A percentile compares a stretch with the other conserved stretches of the same genome.
Evolutionary conservation across 148 eudicot genomes (phyloP).

Genomic region (Rhododendron williamsianum): DNA sequence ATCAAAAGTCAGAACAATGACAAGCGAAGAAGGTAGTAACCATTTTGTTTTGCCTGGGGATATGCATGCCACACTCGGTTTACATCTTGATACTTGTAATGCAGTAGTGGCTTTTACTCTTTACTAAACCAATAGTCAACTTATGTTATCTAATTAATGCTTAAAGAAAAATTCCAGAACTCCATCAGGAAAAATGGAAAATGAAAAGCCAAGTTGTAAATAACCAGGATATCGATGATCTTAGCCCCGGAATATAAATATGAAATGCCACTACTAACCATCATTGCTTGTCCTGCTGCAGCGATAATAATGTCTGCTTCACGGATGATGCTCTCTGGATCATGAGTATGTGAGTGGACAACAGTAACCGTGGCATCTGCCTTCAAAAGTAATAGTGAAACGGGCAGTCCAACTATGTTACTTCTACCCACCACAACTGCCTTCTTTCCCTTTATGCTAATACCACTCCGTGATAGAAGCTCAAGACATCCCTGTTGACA

Average conservation of each 20-base stretch:
- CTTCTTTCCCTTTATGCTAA: conserved; percentile 71
- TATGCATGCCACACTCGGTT: background rate
- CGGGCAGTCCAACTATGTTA: conserved; percentile 89
- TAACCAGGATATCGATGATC: background rate
- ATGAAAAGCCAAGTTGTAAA: background rate
- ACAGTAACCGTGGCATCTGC: conserved; percentile 90
- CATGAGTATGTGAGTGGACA: conserved; percentile 79
- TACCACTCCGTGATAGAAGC: conserved; percentile 60
- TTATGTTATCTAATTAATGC: background rate
- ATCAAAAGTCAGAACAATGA: background rate
- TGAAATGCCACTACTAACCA: conserved; percentile 40
- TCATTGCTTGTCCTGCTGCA: conserved; percentile 95
- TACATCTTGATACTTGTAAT: background rate
- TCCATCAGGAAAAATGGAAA: background rate
- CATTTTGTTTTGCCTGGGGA: background rate
- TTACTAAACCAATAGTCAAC: background rate
- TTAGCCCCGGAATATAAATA: background rate
- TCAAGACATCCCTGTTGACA: conserved; percentile 49
- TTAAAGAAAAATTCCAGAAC: background rate
- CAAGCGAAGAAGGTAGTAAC: background rate
- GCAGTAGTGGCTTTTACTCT: background rate
- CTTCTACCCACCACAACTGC: conserved; percentile 98
- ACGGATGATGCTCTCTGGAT: conserved; percentile 70
- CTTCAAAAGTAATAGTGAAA: conserved; percentile 72
- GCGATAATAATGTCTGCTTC: conserved; percentile 94